Base-by-base conservation (phyloP, 1,139 yeast genomes). In the Hyphopichia fennica region DNA sequence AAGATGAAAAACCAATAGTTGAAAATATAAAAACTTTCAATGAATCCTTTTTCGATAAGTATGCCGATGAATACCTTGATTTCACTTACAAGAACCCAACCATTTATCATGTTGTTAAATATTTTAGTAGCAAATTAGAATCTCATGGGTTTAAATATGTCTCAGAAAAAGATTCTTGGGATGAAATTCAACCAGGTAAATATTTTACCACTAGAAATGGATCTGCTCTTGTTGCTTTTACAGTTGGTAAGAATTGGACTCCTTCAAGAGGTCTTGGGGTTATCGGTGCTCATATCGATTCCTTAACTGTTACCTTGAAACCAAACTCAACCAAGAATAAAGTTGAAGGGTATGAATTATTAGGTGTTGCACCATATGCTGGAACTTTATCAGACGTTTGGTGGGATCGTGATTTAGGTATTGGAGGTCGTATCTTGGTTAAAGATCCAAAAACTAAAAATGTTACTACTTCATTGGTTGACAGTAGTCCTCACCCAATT, bases 301-400 rank as follows among this genome's bases (percentile, higher is more conserved):
- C 86, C 0, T 62, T 82, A 43, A 73, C 84, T 9, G 75, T 76
- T 13, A 72, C 77, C 47, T 62, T 82, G 54, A 82, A 82, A 60
- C 88, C 88, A 0, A 63, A 65, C 38, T 78, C 84, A 7, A 59
- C 62, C 41, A 74, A 75, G 48, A 52, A 58, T 9, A 56, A 63
- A 17, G 73, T 78, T 10, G 82, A 80, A 33, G 87, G 87, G 9
- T 83, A 77, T 58, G 82, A 81, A 41, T 57, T 79, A 31, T 63
- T 83, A 31, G 87, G 86, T 1, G 86, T 82, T 15, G 85, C 87
- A 1, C 84, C 84, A 3, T 83, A 83, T 56, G 79, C 84, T 15
- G 85, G 86, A 22, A 76, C 81, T 1, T 61, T 82, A 50, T 69
- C 72, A 35, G 68, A 72, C 18, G 54, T 72, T 22, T 81, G 88